These are phyloP conservation scores for Cyberlindnera xylosilytica DNA, from an alignment of 805 yeast species.

Conservation along the genomic window DNA sequence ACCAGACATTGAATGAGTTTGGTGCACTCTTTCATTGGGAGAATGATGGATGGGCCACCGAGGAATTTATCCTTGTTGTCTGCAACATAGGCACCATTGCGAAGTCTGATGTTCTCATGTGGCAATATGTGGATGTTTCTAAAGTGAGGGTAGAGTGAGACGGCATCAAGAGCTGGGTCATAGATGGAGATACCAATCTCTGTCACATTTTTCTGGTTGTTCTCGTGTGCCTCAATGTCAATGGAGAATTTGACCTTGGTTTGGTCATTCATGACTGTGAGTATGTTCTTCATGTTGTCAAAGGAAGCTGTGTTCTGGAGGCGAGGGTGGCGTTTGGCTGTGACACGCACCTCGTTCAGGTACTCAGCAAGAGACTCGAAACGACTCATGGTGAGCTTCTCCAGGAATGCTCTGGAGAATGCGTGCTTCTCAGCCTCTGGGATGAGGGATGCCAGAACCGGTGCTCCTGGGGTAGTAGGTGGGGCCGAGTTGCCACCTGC, in stretches of 20 bases:
- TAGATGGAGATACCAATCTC: slow-evolving; percentile 58
- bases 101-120: slow-evolving; percentile 37
- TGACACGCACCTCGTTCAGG: background rate
- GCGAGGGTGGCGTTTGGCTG: slow-evolving; percentile 12
- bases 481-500: too few relatives aligned
- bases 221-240: slow-evolving; percentile 59
- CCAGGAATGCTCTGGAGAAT: background rate
- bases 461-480: background rate
- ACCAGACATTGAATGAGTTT: slow-evolving; percentile 40
- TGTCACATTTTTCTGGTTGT: slow-evolving; percentile 39
- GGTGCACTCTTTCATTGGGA: slow-evolving; percentile 36
- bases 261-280: slow-evolving; percentile 13
- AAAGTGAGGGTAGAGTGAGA: slow-evolving; percentile 38
- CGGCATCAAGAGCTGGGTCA: slow-evolving; percentile 47
- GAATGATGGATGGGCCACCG: slow-evolving; percentile 45
- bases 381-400: background rate
- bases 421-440: background rate
- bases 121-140: slow-evolving; percentile 43
- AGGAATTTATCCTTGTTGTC: slow-evolving; percentile 50
- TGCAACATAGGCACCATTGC: slow-evolving; percentile 53
- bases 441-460: background rate
- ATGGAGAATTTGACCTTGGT: slow-evolving; percentile 34
- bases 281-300: slow-evolving; percentile 4
- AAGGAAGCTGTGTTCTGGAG: slow-evolving; percentile 9
- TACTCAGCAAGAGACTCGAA: background rate